A percentile compares a stretch with the other conserved stretches of the same genome.
These are phyloP conservation scores for Perkinsela sp. DNA, from an alignment of 208 protist species.

Conservation along the genomic window DNA sequence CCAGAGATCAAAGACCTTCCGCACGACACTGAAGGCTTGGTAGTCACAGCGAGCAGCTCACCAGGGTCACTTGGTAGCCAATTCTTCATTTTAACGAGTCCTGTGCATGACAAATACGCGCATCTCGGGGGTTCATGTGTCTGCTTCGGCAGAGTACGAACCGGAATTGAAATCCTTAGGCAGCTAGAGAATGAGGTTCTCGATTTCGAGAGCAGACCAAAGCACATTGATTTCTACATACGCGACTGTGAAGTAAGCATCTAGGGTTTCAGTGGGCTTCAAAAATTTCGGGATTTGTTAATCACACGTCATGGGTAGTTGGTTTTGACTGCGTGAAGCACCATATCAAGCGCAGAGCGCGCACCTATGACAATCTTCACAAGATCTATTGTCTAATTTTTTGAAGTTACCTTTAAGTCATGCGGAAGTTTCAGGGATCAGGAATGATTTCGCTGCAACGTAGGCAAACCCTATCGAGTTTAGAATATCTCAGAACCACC, in stretches of 20 bases:
- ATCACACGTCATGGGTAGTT: no score
- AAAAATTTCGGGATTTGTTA: no score
- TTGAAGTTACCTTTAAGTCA: no score
- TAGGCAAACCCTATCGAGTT: no score
- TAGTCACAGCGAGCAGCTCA: background rate
- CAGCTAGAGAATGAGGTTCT: background rate
- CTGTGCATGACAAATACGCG: background rate
- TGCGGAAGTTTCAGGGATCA: no score
- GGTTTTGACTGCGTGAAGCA: no score
- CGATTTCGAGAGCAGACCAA: background rate
- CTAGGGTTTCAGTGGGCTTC: no score
- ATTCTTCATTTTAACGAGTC: background rate
- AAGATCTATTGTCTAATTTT: no score
- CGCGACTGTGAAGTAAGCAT: background rate
- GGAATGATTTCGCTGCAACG: no score
- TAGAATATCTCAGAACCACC: no score
- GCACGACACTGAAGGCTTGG: background rate
- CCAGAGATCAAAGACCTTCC: background rate
- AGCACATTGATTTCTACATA: background rate
- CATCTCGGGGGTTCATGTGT: background rate
- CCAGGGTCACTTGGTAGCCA: background rate
- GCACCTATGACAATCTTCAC: no score
- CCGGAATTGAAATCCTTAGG: background rate
- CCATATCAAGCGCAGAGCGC: no score
- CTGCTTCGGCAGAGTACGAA: background rate